Percentiles rank a stretch among this genome's conserved stretches.
phyloP scores from a whole-genome alignment of 1,284 basidiomycete species.

The Heterobasidion irregulare region DNA sequence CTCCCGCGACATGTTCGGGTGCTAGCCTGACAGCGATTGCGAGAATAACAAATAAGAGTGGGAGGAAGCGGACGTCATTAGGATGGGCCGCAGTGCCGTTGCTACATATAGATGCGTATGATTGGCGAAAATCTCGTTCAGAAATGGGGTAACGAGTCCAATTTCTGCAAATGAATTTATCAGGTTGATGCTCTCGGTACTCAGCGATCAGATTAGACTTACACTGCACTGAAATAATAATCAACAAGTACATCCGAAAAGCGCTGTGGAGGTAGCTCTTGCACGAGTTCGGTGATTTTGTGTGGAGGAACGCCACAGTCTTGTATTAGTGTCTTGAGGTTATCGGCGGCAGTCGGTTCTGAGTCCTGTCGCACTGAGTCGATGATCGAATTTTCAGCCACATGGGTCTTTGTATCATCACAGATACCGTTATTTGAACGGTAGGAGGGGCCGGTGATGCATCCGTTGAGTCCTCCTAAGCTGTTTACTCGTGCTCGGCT shows the following conservation, averaged over 20 bases:
- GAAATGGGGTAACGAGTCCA: slow-evolving; percentile 93
- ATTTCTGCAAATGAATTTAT: slow-evolving; percentile 47
- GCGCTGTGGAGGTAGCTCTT: slow-evolving; percentile 75
- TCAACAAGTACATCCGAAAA: slow-evolving; percentile 70
- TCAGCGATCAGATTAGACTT: slow-evolving; percentile 19
- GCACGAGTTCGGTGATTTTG: slow-evolving; percentile 82
- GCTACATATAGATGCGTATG: slow-evolving; percentile 75
- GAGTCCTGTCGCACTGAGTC: slow-evolving; percentile 41
- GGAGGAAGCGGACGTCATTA: slow-evolving; percentile 81
- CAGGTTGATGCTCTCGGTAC: background rate
- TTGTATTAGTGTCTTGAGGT: slow-evolving; percentile 73
- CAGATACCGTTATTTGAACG: slow-evolving; percentile 5
- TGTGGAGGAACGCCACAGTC: slow-evolving; percentile 88
- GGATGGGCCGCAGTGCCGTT: slow-evolving; percentile 73
- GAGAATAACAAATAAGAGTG: slow-evolving; percentile 88
- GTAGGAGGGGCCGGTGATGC: slow-evolving; percentile 2
- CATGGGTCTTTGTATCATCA: slow-evolving; percentile 14
- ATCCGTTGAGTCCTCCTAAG: slow-evolving; percentile 13
- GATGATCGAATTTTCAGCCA: slow-evolving; percentile 23
- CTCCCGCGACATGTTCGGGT: slow-evolving; percentile 78
- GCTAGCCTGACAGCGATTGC: slow-evolving; percentile 83
- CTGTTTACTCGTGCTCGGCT: slow-evolving; percentile 10
- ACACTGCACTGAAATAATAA: slow-evolving; percentile 74
- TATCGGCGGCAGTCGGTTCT: slow-evolving; percentile 69
- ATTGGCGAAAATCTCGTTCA: slow-evolving; percentile 75